Evolutionary conservation across 1,139 yeast species (phyloP), one percentile per base, ranked within the genome.

Genomic region (Debaryomyces sp.): DNA sequence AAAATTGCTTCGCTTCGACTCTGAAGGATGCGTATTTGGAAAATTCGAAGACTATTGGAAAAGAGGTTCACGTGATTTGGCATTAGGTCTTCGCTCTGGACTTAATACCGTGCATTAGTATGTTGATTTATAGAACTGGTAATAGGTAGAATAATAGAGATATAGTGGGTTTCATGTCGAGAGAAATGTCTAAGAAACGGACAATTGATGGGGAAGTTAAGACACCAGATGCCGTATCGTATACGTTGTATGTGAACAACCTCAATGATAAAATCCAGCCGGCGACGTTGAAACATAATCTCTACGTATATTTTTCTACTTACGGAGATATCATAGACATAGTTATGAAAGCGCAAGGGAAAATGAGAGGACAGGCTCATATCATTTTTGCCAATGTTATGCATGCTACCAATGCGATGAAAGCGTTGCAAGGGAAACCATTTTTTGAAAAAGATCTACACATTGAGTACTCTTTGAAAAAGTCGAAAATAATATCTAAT

Each of bases 321-420:
- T 87, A 77, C 61, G 96, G 95, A 1, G 89, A 84, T 54, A 76
- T 89, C 2, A 61, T 87, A 4, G 82, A 81, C 33, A 74, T 89
- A 22, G 71, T 77, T 27, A 60, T 75, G 43, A 75, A 76, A 45
- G 71, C 76, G 17, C 69, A 73, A 12, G 61, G 58, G 48, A 73
- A 73, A 55, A 74, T 83, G 72, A 73, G 92, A 37, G 96, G 96
- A 0, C 95, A 87, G 63, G 96, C 95, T 0, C 90, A 87, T 70
- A 66, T 89, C 1, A 77, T 82, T 5, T 80, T 84, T 50, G 75
- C 78, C 23, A 75, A 76, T 39, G 54, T 72, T 1, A 70, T 71
- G 5, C 75, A 77, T 41, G 89, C 96, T 0, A 66, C 74, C 1
- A 50, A 66, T 32, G 94, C 95, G 0, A 49, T 80, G 53, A 64